Evolutionary conservation across 768 basidiomycete genomes (phyloP).

Genomic region (Podaxis carcinomalis): DNA sequence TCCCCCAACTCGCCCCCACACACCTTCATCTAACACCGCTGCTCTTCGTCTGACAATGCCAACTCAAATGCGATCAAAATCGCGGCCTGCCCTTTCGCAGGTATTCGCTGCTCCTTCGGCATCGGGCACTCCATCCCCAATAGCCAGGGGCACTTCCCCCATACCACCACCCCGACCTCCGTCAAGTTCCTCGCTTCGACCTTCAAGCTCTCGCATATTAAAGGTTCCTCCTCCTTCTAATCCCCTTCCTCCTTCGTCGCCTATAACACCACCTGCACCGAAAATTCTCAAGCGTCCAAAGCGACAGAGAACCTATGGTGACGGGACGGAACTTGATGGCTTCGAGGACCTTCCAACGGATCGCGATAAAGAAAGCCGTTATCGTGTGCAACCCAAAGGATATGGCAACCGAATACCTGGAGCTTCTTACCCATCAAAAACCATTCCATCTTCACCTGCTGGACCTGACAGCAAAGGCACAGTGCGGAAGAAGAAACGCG

Average conservation of each 20-base stretch:
- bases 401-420: slow-evolving; percentile 60
- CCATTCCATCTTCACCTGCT: slow-evolving; percentile 8
- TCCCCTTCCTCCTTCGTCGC: slow-evolving; percentile 24
- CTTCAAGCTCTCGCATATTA: slow-evolving; percentile 18
- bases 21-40: slow-evolving; percentile 72
- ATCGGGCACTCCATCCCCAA: slow-evolving; percentile 28
- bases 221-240: neutral
- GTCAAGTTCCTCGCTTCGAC: slow-evolving; percentile 45
- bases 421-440: slow-evolving; percentile 39
- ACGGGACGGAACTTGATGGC: slow-evolving; percentile 86
- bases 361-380: slow-evolving; percentile 74
- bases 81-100: slow-evolving; percentile 70
- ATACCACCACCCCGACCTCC: slow-evolving; percentile 50
- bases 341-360: slow-evolving; percentile 88
- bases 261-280: slow-evolving; percentile 39
- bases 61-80: slow-evolving; percentile 70
- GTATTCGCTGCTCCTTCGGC: slow-evolving; percentile 56
- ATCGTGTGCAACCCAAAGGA: slow-evolving; percentile 70
- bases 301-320: slow-evolving; percentile 71
- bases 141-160: slow-evolving; percentile 54
- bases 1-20: slow-evolving; percentile 75
- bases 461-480: slow-evolving; percentile 45
- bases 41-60: slow-evolving; percentile 87
- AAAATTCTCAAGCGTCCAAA: slow-evolving; percentile 76
- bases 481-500: slow-evolving; percentile 52